Evolutionary conservation across 345 rosid species (phyloP).

Genomic region (Syzygium grande): DNA sequence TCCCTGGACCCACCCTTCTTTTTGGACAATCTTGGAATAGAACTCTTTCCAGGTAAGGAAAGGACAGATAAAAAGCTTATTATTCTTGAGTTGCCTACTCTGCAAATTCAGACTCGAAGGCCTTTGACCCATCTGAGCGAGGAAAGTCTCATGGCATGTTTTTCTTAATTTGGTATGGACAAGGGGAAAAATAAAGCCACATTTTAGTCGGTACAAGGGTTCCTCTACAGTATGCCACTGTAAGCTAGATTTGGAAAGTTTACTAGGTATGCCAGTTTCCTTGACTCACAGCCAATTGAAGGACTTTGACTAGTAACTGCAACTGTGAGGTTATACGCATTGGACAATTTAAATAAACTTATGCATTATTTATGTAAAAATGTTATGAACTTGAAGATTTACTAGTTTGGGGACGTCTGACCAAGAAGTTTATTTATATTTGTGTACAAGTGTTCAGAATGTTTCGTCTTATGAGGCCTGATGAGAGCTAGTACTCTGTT

Average conservation of each 20-base stretch:
- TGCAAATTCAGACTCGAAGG: neutral
- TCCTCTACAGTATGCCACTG: neutral
- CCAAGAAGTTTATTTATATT: neutral
- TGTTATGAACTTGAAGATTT: neutral
- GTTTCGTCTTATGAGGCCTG: neutral
- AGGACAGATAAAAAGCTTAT: neutral
- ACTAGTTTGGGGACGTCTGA: neutral
- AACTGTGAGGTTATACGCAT: neutral
- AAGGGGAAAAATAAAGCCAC: neutral
- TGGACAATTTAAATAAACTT: neutral
- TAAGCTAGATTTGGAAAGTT: neutral
- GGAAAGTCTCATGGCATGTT: neutral
- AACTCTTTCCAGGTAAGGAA: neutral
- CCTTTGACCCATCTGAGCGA: neutral
- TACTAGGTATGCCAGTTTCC: neutral
- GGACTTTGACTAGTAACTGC: neutral
- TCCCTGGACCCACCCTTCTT: neutral
- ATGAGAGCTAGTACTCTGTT: neutral
- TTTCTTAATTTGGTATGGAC: neutral
- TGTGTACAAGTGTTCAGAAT: neutral
- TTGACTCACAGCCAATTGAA: neutral
- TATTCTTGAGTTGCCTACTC: neutral
- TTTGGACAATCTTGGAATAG: neutral
- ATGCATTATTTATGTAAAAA: neutral
- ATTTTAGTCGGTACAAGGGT: neutral